A percentile compares a stretch with the other conserved stretches of the same genome.
phyloP scores from a whole-genome alignment of 352 stramenopile species.

The Globisporangium emineosum region DNA sequence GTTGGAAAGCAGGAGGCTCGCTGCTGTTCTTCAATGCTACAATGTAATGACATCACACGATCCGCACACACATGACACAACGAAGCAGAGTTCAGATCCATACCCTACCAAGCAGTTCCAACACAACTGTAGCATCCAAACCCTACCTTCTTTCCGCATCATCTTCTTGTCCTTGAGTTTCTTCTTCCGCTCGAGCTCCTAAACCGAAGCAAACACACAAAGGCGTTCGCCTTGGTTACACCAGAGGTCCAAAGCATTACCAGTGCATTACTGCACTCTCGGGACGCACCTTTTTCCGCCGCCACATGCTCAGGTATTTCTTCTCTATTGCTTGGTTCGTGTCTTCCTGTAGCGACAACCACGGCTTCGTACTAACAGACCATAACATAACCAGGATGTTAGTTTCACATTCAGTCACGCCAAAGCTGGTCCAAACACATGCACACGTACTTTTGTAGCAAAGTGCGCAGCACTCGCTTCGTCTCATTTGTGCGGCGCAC shows the following conservation, averaged over 20 bases:
- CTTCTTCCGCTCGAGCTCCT: conserved; percentile 70
- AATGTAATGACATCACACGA: conserved; percentile 4
- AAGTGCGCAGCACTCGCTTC: conserved; percentile 52
- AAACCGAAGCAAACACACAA: neutral
- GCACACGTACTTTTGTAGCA: conserved; percentile 44
- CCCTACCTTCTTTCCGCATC: conserved; percentile 53
- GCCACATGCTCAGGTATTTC: conserved; percentile 61
- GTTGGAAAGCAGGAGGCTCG: conserved; percentile 7
- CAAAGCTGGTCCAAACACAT: neutral
- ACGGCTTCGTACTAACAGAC: conserved; percentile 53
- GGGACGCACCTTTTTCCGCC: conserved; percentile 52
- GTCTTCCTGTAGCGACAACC: conserved; percentile 47
- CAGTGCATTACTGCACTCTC: neutral
- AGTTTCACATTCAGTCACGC: neutral
- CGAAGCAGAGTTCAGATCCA: neutral
- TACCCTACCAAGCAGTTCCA: neutral
- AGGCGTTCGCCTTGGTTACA: neutral
- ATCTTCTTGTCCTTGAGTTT: conserved; percentile 75
- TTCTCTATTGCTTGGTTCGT: conserved; percentile 42
- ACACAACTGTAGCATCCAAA: neutral
- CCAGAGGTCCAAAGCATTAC: neutral
- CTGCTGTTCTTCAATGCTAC: conserved; percentile 7
- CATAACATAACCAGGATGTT: neutral
- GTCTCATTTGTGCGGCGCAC: conserved; percentile 54
- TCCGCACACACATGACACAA: neutral